Evolutionary conservation across 768 basidiomycete genomes (phyloP).

Genomic region (Tulasnella sp.): DNA sequence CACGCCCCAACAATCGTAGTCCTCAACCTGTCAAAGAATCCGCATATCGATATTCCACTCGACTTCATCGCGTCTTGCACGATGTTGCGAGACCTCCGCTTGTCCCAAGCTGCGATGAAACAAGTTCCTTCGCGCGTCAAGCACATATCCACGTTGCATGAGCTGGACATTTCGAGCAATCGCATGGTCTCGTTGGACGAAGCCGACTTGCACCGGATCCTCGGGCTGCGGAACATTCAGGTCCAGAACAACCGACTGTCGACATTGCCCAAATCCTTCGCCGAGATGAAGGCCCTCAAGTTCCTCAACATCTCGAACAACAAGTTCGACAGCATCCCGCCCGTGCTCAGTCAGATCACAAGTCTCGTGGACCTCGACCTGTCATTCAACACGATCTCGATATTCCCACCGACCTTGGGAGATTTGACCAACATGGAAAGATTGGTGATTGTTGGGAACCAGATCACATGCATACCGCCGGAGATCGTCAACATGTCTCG

Average conservation of each 20-base stretch:
- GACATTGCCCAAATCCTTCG: slow-evolving; percentile 83
- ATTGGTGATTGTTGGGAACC: slow-evolving; percentile 85
- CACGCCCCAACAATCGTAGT: slow-evolving; percentile 82
- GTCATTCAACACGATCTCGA: slow-evolving; percentile 88
- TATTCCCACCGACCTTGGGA: slow-evolving; percentile 80
- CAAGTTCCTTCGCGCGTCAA: slow-evolving; percentile 84
- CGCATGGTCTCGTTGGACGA: slow-evolving; percentile 88
- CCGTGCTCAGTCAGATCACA: slow-evolving; percentile 70
- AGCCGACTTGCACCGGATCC: slow-evolving; percentile 76
- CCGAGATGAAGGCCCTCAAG: slow-evolving; percentile 67
- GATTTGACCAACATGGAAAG: slow-evolving; percentile 67
- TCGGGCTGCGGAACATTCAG: slow-evolving; percentile 66
- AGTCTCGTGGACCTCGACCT: slow-evolving; percentile 85
- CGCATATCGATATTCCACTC: slow-evolving; percentile 92
- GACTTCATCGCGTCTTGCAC: slow-evolving; percentile 94
- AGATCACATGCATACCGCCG: slow-evolving; percentile 71
- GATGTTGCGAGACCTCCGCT: slow-evolving; percentile 77
- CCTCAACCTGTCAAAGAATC: slow-evolving; percentile 90
- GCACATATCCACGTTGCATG: slow-evolving; percentile 69
- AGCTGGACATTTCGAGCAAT: slow-evolving; percentile 90
- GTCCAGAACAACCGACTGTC: slow-evolving; percentile 93
- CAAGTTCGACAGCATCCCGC: slow-evolving; percentile 77
- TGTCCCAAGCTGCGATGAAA: slow-evolving; percentile 94
- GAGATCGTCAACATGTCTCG: slow-evolving; percentile 58
- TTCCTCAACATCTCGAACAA: slow-evolving; percentile 95